Evolutionary conservation across 257 asterid species (phyloP), one percentile per base, ranked within the genome.

Genomic region (Avicennia marina): DNA sequence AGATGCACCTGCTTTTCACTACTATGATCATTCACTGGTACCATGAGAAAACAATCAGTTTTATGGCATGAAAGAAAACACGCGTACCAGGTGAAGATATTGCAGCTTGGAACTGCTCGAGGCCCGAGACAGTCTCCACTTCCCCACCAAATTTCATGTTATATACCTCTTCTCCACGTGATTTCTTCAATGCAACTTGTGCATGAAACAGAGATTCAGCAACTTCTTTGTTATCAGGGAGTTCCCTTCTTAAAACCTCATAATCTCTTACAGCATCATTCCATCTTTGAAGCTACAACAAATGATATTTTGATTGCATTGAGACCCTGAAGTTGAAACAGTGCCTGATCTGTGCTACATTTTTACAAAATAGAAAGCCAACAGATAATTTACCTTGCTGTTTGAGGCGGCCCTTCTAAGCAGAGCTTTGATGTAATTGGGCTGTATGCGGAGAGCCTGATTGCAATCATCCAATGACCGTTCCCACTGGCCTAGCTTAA

Each of bases 321-420:
- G 13, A 54, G 13, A 59, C 18, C n/a, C n/a, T n/a, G n/a, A n/a
- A 36, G 10, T 36, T 11, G 13, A 36, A 11, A 36, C 10, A 4
- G 1, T 11, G 12, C 6, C 6, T 36, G 41, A 2, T 4, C 3
- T 11, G 13, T 36, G 8, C 4, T 10, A 2, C 4, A 34, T 41
- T 33, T 40, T 5, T 24, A 12, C 5, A 34, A 20, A 44, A 42
- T 1, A 27, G 20, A 29, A 39, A 21, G 36, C 31, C 6, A 25
- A 46, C 4, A 2, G 17, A 33, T 27, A 34, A 0, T 6, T 4
- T 71, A 90, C 98, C 89, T 88, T 89, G 78, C 72, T 53, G 46
- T 81, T 67, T 56, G 96, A 85, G 74, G 95, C 95, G 58, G 96
- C 98, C 68, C 94, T 80, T 36, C 98, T 79, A 34, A 88, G 94